Percentiles rank a stretch among this genome's conserved stretches.
Conservation (phyloP, 2,329 filamentous ascomycete genomes). For the Colletotrichum brevisporum region DNA sequence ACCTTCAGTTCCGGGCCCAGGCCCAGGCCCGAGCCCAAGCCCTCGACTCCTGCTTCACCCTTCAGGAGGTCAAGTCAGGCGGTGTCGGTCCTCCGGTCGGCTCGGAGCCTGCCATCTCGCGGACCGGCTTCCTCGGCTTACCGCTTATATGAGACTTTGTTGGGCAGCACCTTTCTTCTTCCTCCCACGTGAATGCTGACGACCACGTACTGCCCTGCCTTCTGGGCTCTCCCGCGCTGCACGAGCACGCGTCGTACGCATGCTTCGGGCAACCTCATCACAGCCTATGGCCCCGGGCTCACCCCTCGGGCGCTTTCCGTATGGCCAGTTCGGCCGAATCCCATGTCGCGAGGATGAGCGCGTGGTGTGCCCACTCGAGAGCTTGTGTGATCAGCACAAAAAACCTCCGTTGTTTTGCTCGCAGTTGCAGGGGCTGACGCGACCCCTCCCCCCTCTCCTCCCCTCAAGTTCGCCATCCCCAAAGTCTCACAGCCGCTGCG, state of each 20-base stretch:
- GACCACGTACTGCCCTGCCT: too few species aligned
- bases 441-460: background rate
- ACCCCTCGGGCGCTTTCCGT: background rate
- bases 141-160: background rate
- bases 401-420: background rate
- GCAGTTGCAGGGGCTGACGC: background rate
- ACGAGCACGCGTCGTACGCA: background rate
- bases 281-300: background rate
- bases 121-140: constrained; percentile 5
- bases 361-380: background rate
- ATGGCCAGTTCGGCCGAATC: constrained; percentile 20
- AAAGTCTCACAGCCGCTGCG: background rate
- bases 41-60: background rate
- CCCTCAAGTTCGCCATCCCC: background rate
- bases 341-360: background rate
- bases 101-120: constrained; percentile 1
- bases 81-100: constrained; percentile 1
- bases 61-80: constrained; percentile 7
- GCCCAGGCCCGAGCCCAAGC: background rate
- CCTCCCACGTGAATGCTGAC: background rate
- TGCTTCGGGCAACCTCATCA: background rate
- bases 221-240: background rate
- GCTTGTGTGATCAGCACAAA: constrained; percentile 18
- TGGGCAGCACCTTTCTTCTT: background rate
- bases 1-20: background rate